phyloP scores from a whole-genome alignment of 176 grass and related monocot genomes.

The Oryza glaberrima region DNA sequence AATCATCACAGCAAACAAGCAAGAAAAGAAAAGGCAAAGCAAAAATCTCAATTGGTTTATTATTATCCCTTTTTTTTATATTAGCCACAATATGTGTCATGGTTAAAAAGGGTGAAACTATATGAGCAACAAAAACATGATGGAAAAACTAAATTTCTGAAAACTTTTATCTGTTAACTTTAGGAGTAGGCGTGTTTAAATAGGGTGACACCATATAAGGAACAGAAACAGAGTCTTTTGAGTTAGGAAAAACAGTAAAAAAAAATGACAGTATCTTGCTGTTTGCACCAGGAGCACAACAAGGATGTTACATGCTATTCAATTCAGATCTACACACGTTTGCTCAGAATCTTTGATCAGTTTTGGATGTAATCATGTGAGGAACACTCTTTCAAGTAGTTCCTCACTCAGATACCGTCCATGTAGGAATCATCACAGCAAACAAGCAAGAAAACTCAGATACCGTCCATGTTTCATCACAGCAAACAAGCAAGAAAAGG shows the following conservation, averaged over 20 bases:
- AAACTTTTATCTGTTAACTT: too few species aligned
- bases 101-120: neutral
- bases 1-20: conserved; percentile 23
- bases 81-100: neutral
- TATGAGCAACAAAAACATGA: neutral
- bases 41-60: neutral
- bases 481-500: neutral
- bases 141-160: neutral
- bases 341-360: conserved; percentile 16
- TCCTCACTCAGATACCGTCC: conserved; percentile 20
- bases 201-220: neutral
- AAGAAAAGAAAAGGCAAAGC: neutral
- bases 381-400: neutral
- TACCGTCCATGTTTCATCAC: conserved; percentile 19
- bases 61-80: neutral
- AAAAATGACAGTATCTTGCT: neutral
- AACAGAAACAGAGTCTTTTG: neutral
- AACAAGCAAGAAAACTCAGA: neutral
- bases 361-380: conserved; percentile 2
- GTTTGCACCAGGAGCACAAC: neutral
- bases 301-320: neutral
- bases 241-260: neutral
- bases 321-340: neutral
- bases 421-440: conserved; percentile 10
- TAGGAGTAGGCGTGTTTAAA: neutral